Evolutionary conservation across 495 filamentous ascomycete genomes (phyloP).

Genomic region (Hypoxylon cercidicola): DNA sequence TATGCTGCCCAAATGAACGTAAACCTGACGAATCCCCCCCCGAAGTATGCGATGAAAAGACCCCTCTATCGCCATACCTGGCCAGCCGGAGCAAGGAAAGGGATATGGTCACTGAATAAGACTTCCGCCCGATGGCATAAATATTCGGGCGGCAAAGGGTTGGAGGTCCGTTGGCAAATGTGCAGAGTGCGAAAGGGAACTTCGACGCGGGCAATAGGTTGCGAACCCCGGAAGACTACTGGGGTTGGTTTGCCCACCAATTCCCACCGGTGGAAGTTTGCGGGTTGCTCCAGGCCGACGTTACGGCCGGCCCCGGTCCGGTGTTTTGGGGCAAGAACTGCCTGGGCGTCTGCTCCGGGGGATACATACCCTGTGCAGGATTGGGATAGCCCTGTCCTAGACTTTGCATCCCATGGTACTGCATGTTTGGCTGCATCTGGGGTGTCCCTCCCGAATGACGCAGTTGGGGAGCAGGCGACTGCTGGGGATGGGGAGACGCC

Average conservation of each 20-base stretch:
- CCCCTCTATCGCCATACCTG: slow-evolving; percentile 43
- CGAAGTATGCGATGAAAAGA: slow-evolving; percentile 26
- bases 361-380: slow-evolving; percentile 65
- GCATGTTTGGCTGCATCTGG: slow-evolving; percentile 67
- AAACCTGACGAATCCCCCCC: slow-evolving; percentile 20
- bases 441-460: slow-evolving; percentile 68
- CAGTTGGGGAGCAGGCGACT: slow-evolving; percentile 69
- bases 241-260: slow-evolving; percentile 61
- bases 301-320: slow-evolving; percentile 51
- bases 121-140: slow-evolving; percentile 18
- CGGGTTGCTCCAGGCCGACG: slow-evolving; percentile 57
- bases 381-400: slow-evolving; percentile 65
- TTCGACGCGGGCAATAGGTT: slow-evolving; percentile 10
- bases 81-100: slow-evolving; percentile 32
- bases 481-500: slow-evolving; percentile 65
- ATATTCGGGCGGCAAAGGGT: slow-evolving; percentile 7
- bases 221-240: slow-evolving; percentile 35
- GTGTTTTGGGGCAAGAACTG: slow-evolving; percentile 67
- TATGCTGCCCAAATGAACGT: slow-evolving; percentile 33
- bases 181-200: slow-evolving; percentile 12
- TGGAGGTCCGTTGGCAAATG: slow-evolving; percentile 8
- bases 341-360: slow-evolving; percentile 66
- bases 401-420: slow-evolving; percentile 69
- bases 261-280: slow-evolving; percentile 48
- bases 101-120: slow-evolving; percentile 29